Evolutionary conservation across 2,329 filamentous ascomycete genomes (phyloP).

Genomic region (Xylaria sp.): DNA sequence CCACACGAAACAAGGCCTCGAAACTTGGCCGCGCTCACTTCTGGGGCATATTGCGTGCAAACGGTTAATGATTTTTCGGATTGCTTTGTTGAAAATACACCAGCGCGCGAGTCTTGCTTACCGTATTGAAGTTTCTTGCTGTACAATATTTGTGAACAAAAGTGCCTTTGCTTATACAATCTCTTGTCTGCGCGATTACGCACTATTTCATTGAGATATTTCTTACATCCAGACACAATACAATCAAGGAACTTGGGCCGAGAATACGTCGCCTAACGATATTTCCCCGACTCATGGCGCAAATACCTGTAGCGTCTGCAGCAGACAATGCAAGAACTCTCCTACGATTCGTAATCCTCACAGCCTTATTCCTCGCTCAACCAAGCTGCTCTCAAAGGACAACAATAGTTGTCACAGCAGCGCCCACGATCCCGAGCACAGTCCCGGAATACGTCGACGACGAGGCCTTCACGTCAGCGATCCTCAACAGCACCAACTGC

Average conservation of each 20-base stretch:
- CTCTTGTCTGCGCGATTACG: too few relatives aligned
- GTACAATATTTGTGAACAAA: too few relatives aligned
- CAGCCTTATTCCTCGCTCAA: slow-evolving; percentile 12
- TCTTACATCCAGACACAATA: too few relatives aligned
- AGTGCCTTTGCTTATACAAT: too few relatives aligned
- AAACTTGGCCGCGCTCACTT: slow-evolving; percentile 2
- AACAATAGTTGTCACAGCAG: slow-evolving; percentile 33
- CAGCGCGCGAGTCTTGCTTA: too few relatives aligned
- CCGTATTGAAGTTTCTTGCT: too few relatives aligned
- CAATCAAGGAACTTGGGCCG: not conserved
- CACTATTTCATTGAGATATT: too few relatives aligned
- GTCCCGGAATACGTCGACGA: slow-evolving; percentile 43
- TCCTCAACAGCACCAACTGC: slow-evolving; percentile 69
- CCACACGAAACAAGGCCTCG: slow-evolving; percentile 16
- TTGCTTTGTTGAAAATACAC: too few relatives aligned
- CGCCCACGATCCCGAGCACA: slow-evolving; percentile 33
- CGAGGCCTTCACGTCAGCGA: slow-evolving; percentile 53
- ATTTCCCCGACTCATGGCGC: not conserved
- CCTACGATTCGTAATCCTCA: not conserved
- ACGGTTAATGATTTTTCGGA: not conserved
- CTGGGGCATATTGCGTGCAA: not conserved
- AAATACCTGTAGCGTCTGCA: not conserved
- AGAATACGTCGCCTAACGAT: not conserved
- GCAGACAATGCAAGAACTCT: not conserved
- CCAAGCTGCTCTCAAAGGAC: not conserved